phyloP scores from a whole-genome alignment of 495 filamentous ascomycete species.

The Neurospora sp. region DNA sequence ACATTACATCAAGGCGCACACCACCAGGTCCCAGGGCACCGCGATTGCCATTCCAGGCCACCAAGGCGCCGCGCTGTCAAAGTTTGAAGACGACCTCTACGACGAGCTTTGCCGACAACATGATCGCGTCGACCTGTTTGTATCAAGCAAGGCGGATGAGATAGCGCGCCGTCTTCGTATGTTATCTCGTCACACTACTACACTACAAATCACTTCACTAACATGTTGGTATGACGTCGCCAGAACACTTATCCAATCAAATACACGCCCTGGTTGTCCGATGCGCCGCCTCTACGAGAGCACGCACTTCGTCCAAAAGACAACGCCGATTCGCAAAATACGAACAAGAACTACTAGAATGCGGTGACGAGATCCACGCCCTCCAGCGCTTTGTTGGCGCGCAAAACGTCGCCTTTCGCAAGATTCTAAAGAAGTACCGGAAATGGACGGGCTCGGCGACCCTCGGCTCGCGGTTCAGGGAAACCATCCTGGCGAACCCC shows the following conservation, averaged over 20 bases:
- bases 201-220: slow-evolving; percentile 1
- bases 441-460: slow-evolving; percentile 60
- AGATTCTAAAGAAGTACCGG: slow-evolving; percentile 68
- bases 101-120: slow-evolving; percentile 52
- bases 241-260: slow-evolving; percentile 43
- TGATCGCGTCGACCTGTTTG: slow-evolving; percentile 58
- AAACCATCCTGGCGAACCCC: slow-evolving; percentile 43
- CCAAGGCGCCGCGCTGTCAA: slow-evolving; percentile 36
- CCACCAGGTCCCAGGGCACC: slow-evolving; percentile 48
- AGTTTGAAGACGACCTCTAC: slow-evolving; percentile 55
- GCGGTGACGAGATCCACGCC: slow-evolving; percentile 50
- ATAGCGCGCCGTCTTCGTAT: slow-evolving; percentile 50
- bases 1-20: slow-evolving; percentile 60
- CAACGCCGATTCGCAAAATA: slow-evolving; percentile 40
- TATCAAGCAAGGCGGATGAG: slow-evolving; percentile 61
- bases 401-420: slow-evolving; percentile 56
- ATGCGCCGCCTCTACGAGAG: slow-evolving; percentile 23
- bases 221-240: neutral
- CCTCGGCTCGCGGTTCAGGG: slow-evolving; percentile 47
- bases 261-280: slow-evolving; percentile 38
- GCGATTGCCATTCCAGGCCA: slow-evolving; percentile 57
- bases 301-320: slow-evolving; percentile 24
- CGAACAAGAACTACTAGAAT: slow-evolving; percentile 33
- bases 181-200: neutral
- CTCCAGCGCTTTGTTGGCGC: slow-evolving; percentile 52